A percentile compares a stretch with the other conserved stretches of the same genome.
Conservation (phyloP, 805 yeast species). For the Debaryomyces castellii region DNA sequence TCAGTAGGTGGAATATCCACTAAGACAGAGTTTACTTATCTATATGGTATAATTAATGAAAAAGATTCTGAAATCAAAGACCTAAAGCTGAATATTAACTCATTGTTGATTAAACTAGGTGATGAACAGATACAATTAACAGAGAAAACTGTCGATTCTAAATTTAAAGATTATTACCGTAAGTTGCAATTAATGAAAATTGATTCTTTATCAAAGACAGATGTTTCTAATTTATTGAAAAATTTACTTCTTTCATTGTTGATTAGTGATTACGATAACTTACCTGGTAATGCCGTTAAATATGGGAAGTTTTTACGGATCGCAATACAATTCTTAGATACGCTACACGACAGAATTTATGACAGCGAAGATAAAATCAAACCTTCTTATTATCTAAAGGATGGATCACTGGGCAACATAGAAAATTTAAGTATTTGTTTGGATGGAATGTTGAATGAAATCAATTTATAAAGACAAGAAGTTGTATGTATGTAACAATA, state of each 20-base stretch:
- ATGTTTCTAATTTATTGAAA: slow-evolving; percentile 32
- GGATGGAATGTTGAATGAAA: slow-evolving; percentile 20
- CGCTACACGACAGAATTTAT: slow-evolving; percentile 28
- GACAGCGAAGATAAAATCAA: slow-evolving; percentile 11
- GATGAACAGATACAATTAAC: slow-evolving; percentile 12
- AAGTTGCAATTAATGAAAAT: slow-evolving; percentile 26
- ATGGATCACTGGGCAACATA: slow-evolving; percentile 10
- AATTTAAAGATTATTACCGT: slow-evolving; percentile 23
- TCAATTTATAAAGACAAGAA: neutral
- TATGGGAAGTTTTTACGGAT: slow-evolving; percentile 26
- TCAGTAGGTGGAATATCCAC: neutral
- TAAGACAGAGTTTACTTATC: slow-evolving; percentile 6
- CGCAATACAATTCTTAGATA: slow-evolving; percentile 29
- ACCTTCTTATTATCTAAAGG: slow-evolving; percentile 29
- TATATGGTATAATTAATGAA: neutral
- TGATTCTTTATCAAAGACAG: slow-evolving; percentile 26
- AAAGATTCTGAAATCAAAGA: slow-evolving; percentile 1
- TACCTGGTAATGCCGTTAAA: slow-evolving; percentile 25
- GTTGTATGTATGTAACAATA: neutral
- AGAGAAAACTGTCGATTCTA: slow-evolving; percentile 15
- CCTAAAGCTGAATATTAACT: neutral
- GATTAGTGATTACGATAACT: slow-evolving; percentile 25
- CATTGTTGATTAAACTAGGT: slow-evolving; percentile 13
- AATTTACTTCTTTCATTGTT: slow-evolving; percentile 33
- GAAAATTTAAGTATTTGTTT: slow-evolving; percentile 22